Base-by-base conservation (phyloP, 441 rosid genomes). In the Populus hybrid region DNA sequence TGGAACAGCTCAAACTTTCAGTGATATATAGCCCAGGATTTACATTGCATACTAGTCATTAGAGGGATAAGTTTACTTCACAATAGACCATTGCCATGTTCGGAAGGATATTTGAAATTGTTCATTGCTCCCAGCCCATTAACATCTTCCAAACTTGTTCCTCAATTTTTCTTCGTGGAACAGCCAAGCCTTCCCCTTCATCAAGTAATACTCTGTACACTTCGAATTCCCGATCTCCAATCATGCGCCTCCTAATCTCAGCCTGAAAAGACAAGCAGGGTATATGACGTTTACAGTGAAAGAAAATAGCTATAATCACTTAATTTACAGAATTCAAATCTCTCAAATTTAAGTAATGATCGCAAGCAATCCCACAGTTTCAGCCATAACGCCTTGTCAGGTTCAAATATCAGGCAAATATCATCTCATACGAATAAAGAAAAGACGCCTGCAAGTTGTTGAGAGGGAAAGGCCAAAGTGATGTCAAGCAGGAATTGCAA, bases 211-310 rank as follows among this genome's bases (percentile, higher is more conserved):
- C 87, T 80, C 93, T 88, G 84, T 95, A 95, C 40, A 95, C 99
- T 79, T 95, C 99, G 85, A 91, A 95, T 85, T 93, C 99, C 34
- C 97, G 84, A 76, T 84, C 97, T 71, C 93, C 95, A 10, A 82
- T 92, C 85, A 91, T 70, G 35, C 84, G 90, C 82, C 98, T 91
- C 74, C 88, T 91, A 57, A 93, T 89, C 75, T 92, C 98, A 79
- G 96, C 99, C 99, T 95, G 82, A 26, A 40, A 77, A 79, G 42
- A 24, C 16, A 78, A 40, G 5, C 4, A 66, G 5, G 59, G 0
- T 0, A 36, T 23, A 46, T 72, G 4, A 61, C 4, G 35, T 73
- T 73, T 38, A 3, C 32, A 30, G 59, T 46, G 35, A 46, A 46
- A 46, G 19, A 50, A 61, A 30, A 66, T 46, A 38, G 61, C 74